phyloP scores from a whole-genome alignment of 495 filamentous ascomycete species.

The Gamarada debralockiae region DNA sequence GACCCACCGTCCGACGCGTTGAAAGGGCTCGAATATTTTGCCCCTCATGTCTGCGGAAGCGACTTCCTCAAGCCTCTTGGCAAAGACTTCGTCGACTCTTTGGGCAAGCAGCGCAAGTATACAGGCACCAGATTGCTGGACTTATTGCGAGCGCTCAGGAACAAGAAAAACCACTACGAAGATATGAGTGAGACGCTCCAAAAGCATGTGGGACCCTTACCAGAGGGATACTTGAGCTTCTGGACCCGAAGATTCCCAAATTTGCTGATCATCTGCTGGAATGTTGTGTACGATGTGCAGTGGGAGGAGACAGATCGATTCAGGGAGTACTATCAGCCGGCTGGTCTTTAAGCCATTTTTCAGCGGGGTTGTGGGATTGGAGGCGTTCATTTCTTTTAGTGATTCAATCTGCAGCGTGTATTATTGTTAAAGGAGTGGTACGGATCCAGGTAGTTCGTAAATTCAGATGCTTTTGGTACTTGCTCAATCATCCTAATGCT shows the following conservation, averaged over 20 bases:
- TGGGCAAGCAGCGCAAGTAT: conserved; percentile 96
- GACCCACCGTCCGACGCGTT: conserved; percentile 72
- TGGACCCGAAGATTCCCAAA: conserved; percentile 81
- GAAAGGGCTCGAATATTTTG: conserved; percentile 56
- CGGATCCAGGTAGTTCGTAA: too few relatives aligned
- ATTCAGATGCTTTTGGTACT: too few relatives aligned
- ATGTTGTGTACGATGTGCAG: conserved; percentile 60
- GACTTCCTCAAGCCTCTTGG: conserved; percentile 81
- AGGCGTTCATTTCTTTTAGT: too few relatives aligned
- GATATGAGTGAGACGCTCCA: conserved; percentile 81
- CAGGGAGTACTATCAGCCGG: conserved; percentile 57
- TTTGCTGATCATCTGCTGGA: conserved; percentile 76
- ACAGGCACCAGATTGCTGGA: conserved; percentile 79
- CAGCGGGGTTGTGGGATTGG: too few relatives aligned
- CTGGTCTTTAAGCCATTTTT: conserved; percentile 9
- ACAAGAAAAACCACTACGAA: conserved; percentile 93
- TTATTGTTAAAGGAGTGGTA: too few relatives aligned
- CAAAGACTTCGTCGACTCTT: conserved; percentile 73
- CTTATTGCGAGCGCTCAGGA: conserved; percentile 83
- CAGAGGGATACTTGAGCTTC: conserved; percentile 81
- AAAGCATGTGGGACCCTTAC: conserved; percentile 71
- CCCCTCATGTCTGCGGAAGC: conserved; percentile 48
- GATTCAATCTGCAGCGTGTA: too few relatives aligned
- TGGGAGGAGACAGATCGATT: conserved; percentile 70
- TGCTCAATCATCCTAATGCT: too few relatives aligned